Conservation (phyloP, 805 yeast species). For the Yarrowia osloensis region DNA sequence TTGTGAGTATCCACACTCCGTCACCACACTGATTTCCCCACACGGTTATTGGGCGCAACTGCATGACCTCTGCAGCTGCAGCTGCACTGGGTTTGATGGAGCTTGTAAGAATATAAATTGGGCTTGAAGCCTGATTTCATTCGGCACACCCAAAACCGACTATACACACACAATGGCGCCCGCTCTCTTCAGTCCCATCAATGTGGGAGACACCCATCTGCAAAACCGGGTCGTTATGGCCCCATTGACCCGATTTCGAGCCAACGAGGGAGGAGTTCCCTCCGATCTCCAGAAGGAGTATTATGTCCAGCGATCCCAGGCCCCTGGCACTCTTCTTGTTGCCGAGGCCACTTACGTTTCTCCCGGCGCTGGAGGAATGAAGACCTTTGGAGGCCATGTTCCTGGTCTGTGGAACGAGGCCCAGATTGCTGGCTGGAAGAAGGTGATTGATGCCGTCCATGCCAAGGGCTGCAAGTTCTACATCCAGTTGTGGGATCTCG, state of each 20-base stretch:
- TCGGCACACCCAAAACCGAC: background rate
- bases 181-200: conserved; percentile 37
- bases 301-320: conserved; percentile 57
- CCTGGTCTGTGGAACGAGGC: conserved; percentile 66
- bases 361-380: conserved; percentile 44
- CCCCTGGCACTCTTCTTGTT: conserved; percentile 55
- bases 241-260: conserved; percentile 55
- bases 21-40: conserved; percentile 5
- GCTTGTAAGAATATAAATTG: background rate
- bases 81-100: background rate
- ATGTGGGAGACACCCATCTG: conserved; percentile 38
- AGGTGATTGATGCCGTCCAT: conserved; percentile 50
- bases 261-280: conserved; percentile 44
- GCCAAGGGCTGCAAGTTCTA: conserved; percentile 44
- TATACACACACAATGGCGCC: background rate
- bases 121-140: background rate
- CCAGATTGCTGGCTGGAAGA: conserved; percentile 81
- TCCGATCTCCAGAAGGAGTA: conserved; percentile 53
- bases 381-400: conserved; percentile 32
- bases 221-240: conserved; percentile 51
- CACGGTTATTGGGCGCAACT: conserved; percentile 14
- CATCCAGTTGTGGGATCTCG: conserved; percentile 50
- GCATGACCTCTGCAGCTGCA: background rate
- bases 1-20: background rate
- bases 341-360: conserved; percentile 61